A percentile compares a stretch with the other conserved stretches of the same genome.
Evolutionary conservation across 1,139 yeast genomes (phyloP).

Genomic region (Geotrichum phurueaensis): DNA sequence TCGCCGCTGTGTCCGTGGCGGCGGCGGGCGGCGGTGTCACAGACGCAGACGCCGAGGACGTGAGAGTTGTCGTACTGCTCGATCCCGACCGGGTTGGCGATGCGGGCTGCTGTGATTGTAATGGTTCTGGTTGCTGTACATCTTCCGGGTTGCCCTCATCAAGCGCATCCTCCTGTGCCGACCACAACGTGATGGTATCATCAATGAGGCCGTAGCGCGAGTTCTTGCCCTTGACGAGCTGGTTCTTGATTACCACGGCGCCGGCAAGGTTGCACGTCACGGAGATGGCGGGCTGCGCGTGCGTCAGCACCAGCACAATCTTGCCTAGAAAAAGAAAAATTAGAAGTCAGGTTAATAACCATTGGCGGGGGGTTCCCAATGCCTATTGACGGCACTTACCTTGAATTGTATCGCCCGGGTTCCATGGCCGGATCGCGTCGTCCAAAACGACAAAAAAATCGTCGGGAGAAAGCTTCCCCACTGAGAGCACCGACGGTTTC

Average conservation of each 20-base stretch:
- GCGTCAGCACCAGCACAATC: slow-evolving; percentile 31
- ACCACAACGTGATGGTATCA: slow-evolving; percentile 64
- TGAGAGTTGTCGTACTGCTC: background rate
- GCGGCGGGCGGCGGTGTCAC: slow-evolving; percentile 12
- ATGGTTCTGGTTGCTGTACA: background rate
- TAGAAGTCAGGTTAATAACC: too few species aligned
- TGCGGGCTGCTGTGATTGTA: background rate
- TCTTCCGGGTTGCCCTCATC: slow-evolving; percentile 2
- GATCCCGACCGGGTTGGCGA: background rate
- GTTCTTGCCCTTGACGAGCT: slow-evolving; percentile 33
- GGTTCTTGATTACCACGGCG: slow-evolving; percentile 40
- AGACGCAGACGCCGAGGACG: slow-evolving; percentile 2
- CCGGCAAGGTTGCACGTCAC: slow-evolving; percentile 32
- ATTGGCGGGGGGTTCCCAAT: background rate
- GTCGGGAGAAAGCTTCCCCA: slow-evolving; percentile 37
- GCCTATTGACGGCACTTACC: slow-evolving; percentile 39
- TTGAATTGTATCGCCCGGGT: slow-evolving; percentile 62
- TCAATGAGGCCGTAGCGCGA: slow-evolving; percentile 47
- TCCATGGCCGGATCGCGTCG: slow-evolving; percentile 64
- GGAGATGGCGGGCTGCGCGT: slow-evolving; percentile 26
- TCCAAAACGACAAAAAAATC: slow-evolving; percentile 66
- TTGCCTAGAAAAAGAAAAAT: slow-evolving; percentile 25
- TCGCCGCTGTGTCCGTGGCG: too few species aligned
- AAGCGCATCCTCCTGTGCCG: slow-evolving; percentile 37
- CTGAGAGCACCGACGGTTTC: slow-evolving; percentile 17